Conservation (phyloP, 1,284 basidiomycete genomes). For the Malassezia sympodialis region DNA sequence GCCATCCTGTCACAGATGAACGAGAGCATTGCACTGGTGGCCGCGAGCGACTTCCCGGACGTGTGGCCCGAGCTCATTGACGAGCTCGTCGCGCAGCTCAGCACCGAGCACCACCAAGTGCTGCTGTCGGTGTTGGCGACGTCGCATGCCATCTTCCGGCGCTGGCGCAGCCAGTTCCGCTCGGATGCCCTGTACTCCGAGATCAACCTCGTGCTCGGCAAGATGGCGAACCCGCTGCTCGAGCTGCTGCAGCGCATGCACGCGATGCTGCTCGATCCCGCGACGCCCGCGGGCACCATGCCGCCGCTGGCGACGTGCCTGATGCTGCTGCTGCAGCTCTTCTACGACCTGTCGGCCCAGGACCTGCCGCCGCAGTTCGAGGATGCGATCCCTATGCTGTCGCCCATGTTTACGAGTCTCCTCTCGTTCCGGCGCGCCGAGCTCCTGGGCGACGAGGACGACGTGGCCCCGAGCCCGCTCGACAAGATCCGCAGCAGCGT, state of each 20-base stretch:
- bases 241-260: slow-evolving; percentile 50
- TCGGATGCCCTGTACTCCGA: slow-evolving; percentile 76
- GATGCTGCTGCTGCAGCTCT: slow-evolving; percentile 70
- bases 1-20: slow-evolving; percentile 36
- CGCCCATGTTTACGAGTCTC: slow-evolving; percentile 31
- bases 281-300: slow-evolving; percentile 40
- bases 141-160: slow-evolving; percentile 85
- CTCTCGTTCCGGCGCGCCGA: slow-evolving; percentile 35
- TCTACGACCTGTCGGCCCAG: slow-evolving; percentile 86
- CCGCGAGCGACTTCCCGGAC: slow-evolving; percentile 40
- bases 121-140: slow-evolving; percentile 86
- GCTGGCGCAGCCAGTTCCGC: slow-evolving; percentile 82
- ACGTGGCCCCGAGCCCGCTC: slow-evolving; percentile 67
- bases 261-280: slow-evolving; percentile 44
- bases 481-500: slow-evolving; percentile 80
- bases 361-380: slow-evolving; percentile 91
- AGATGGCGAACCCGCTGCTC: slow-evolving; percentile 75
- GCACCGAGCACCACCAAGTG: slow-evolving; percentile 66
- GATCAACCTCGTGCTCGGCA: slow-evolving; percentile 80
- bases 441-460: slow-evolving; percentile 56
- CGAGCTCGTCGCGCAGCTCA: slow-evolving; percentile 56
- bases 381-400: slow-evolving; percentile 59
- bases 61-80: slow-evolving; percentile 38
- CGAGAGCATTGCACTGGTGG: slow-evolving; percentile 38
- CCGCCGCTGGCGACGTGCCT: slow-evolving; percentile 46